These are phyloP conservation scores for Grifola frondosa DNA, from an alignment of 1,284 basidiomycete genomes.

Conservation along the genomic window DNA sequence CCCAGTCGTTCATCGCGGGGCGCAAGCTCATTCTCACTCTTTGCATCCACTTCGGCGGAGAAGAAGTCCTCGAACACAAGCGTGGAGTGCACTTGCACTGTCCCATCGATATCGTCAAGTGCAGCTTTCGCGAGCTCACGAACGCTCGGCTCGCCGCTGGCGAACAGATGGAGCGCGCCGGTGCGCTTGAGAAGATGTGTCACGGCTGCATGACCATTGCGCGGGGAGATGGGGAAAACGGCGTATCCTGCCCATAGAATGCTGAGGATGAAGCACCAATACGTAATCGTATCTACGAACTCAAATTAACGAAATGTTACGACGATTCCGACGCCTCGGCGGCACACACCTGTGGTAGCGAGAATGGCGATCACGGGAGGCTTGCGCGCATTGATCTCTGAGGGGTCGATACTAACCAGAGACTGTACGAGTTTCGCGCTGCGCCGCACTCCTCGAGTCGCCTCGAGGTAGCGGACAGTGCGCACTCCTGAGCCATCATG, in stretches of 20 bases:
- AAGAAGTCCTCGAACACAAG: slow-evolving; percentile 4
- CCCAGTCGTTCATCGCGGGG: background rate
- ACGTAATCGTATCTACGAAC: slow-evolving; percentile 33
- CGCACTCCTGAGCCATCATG: slow-evolving; percentile 8
- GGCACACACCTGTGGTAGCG: slow-evolving; percentile 15
- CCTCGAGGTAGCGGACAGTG: slow-evolving; percentile 10
- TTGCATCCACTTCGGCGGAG: background rate
- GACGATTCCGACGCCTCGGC: background rate
- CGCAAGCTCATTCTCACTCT: background rate
- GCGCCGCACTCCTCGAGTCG: slow-evolving; percentile 8
- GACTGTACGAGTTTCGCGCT: slow-evolving; percentile 14
- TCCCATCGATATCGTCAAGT: background rate
- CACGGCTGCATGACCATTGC: slow-evolving; percentile 4
- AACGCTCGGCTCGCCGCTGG: background rate
- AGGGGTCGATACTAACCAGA: slow-evolving; percentile 1
- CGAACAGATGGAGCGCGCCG: background rate
- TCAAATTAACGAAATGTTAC: background rate
- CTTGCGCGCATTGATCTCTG: background rate
- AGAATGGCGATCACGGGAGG: slow-evolving; percentile 15
- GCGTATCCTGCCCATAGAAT: slow-evolving; percentile 18
- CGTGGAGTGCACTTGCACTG: background rate
- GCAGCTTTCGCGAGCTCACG: background rate
- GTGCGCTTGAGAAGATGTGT: slow-evolving; percentile 4
- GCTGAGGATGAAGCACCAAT: slow-evolving; percentile 26
- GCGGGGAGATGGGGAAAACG: slow-evolving; percentile 4